These are phyloP conservation scores for Fonticula alba DNA, from an alignment of 78 protist species.

Conservation along the genomic window DNA sequence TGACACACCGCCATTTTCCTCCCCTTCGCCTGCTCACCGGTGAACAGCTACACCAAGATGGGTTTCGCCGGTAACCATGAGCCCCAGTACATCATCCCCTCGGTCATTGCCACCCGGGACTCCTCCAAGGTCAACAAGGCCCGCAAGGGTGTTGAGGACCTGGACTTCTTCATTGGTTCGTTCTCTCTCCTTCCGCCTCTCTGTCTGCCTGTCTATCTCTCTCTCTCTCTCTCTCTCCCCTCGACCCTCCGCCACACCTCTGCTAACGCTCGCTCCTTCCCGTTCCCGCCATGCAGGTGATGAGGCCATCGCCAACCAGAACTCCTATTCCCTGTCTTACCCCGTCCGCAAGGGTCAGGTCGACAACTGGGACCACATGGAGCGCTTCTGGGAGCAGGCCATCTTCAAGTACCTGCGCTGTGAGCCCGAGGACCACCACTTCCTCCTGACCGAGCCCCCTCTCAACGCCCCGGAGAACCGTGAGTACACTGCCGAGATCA, in stretches of 20 bases:
- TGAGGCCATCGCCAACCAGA: slow-evolving; percentile 46
- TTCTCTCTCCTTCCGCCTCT: no score
- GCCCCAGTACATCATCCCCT: slow-evolving; percentile 86
- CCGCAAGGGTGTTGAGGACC: slow-evolving; percentile 65
- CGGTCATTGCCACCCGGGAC: slow-evolving; percentile 63
- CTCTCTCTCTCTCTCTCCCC: no score
- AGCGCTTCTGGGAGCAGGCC: slow-evolving; percentile 89
- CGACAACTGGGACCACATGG: slow-evolving; percentile 95
- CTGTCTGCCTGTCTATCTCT: no score
- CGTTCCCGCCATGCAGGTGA: slow-evolving; percentile 6
- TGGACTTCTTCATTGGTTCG: slow-evolving; percentile 97
- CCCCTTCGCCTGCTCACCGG: no score
- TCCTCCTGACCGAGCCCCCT: slow-evolving; percentile 94
- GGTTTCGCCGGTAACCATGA: slow-evolving; percentile 91
- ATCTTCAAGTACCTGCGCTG: slow-evolving; percentile 88
- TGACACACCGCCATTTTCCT: no score
- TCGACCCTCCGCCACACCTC: no score
- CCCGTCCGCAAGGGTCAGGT: slow-evolving; percentile 85
- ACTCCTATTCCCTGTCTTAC: slow-evolving; percentile 40
- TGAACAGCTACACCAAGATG: slow-evolving; percentile 91
- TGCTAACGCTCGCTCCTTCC: no score
- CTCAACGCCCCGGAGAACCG: slow-evolving; percentile 98
- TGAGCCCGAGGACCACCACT: slow-evolving; percentile 94
- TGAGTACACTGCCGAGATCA: slow-evolving; percentile 94
- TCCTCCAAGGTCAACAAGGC: not conserved